phyloP scores from a whole-genome alignment of 1,139 yeast species.

The Sugiyamaella sp. region DNA sequence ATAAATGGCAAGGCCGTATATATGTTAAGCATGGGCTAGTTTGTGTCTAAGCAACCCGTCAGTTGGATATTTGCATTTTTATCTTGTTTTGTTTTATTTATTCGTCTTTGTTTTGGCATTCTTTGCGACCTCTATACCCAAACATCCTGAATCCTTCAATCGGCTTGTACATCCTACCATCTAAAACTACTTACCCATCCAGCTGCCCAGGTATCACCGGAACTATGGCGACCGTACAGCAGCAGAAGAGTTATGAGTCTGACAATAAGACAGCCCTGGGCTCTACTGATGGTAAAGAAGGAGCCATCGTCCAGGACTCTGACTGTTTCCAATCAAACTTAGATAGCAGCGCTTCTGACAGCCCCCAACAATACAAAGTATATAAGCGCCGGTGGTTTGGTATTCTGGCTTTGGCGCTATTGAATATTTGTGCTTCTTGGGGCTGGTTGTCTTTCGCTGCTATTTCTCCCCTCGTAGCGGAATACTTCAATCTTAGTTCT shows the following conservation, averaged over 20 bases:
- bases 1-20: background rate
- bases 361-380: slow-evolving; percentile 28
- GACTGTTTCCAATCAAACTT: background rate
- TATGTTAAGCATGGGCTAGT: background rate
- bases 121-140: too few relatives aligned
- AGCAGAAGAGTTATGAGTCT: background rate
- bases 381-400: slow-evolving; percentile 45
- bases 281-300: background rate
- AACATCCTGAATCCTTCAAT: too few relatives aligned
- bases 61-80: background rate
- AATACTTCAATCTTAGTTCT: slow-evolving; percentile 33
- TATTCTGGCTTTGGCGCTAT: slow-evolving; percentile 37
- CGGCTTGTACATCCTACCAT: too few relatives aligned
- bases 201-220: background rate
- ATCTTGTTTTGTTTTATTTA: background rate
- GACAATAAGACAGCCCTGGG: background rate
- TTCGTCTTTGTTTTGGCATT: too few relatives aligned
- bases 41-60: background rate
- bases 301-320: background rate
- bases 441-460: slow-evolving; percentile 45
- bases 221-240: background rate
- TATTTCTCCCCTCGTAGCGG: slow-evolving; percentile 35
- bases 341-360: background rate
- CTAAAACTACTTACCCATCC: too few relatives aligned
- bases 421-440: slow-evolving; percentile 43